Evolutionary conservation across 495 filamentous ascomycete genomes (phyloP), one percentile per base, ranked within the genome.

Genomic region (Aeminium ludgeri): DNA sequence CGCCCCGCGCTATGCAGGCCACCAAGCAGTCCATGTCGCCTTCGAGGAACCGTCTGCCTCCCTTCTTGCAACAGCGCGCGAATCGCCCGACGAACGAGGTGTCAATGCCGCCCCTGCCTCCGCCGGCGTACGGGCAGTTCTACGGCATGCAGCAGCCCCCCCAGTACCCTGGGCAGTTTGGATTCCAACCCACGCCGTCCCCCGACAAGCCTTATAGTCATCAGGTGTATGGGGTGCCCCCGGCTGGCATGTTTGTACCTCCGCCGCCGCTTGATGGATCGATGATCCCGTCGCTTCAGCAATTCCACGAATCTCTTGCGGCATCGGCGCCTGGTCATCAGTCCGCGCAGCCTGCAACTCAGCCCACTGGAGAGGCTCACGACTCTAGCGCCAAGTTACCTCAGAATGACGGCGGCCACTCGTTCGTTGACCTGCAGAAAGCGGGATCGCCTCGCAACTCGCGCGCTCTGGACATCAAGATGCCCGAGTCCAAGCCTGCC

Each of bases 81-180:
- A 39, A 37, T 18, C 36, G 32, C 7, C n/a, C n/a, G n/a, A 25
- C 16, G 6, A 39, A 38, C 13, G 19, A 34, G 10, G 17, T 23
- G 16, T 3, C 19, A 10, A 27, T 32, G 23, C 20, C 25, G 39
- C 40, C 34, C 1, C 3, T 20, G 2, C 36, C n/a, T n/a, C n/a
- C 34, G 11, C 20, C 42, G 7, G 13, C 29, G 10, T 45, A 41
- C 23, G 34, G 41, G 8, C 48, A 45, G 11, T 34, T 38, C 28
- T 55, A 46, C 39, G 53, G 45, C 29, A 15, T 41, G n/a, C 38
- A 33, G n/a, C 55, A 49, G 20, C 50, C 55, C 44, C 27, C 23
- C 17, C 20, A 12, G 11, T 44, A 35, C 29, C 29, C 23, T 20
- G 44, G 16, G 4, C 38, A 37, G 7, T 48, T 31, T 25, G 39